Conservation (phyloP, 768 basidiomycete genomes). For the Boletus huronensis region DNA sequence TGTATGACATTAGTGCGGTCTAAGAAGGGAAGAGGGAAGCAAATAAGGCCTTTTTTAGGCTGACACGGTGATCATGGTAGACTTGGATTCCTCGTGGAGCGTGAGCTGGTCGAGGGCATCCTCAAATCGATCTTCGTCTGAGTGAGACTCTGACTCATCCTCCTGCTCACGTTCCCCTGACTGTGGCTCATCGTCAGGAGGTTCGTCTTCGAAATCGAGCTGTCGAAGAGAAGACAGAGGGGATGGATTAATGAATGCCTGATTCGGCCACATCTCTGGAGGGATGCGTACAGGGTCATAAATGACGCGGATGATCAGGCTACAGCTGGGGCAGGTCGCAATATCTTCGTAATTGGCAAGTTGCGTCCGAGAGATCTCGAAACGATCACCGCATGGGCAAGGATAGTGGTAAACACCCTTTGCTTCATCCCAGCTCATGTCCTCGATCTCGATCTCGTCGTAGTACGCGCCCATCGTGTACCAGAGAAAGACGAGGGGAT, state of each 20-base stretch:
- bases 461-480: conserved; percentile 76
- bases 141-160: conserved; percentile 36
- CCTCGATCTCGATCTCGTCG: conserved; percentile 97
- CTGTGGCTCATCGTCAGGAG: conserved; percentile 45
- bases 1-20: neutral
- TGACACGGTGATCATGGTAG: conserved; percentile 11
- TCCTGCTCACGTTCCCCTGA: conserved; percentile 33
- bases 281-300: conserved; percentile 81
- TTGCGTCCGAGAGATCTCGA: conserved; percentile 88
- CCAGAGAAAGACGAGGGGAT: neutral
- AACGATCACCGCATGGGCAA: conserved; percentile 96
- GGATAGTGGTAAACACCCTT: conserved; percentile 92
- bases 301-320: conserved; percentile 85
- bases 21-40: neutral
- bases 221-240: conserved; percentile 25
- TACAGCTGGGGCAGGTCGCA: conserved; percentile 95
- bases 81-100: conserved; percentile 14
- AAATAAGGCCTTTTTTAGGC: conserved; percentile 8
- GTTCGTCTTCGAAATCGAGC: conserved; percentile 84
- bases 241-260: neutral
- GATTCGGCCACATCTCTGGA: neutral
- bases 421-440: conserved; percentile 86
- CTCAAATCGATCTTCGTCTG: conserved; percentile 49
- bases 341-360: conserved; percentile 89
- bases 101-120: conserved; percentile 66